phyloP scores from a whole-genome alignment of 2,329 filamentous ascomycete species.

The Fusarium anthophilum region DNA sequence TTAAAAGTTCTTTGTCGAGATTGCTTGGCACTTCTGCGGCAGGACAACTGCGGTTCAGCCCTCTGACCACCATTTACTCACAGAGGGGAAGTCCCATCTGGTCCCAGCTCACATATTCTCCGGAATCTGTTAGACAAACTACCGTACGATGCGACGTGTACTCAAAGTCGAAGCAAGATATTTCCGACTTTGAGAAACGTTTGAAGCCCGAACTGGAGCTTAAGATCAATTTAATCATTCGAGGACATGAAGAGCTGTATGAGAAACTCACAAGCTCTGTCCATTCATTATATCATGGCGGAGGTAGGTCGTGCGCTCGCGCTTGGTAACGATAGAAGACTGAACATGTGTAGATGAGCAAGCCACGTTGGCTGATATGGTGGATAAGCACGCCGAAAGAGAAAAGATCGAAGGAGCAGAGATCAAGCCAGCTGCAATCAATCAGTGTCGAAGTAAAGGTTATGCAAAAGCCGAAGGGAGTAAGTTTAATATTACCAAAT shows the following conservation, averaged over 20 bases:
- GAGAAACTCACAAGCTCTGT: not conserved
- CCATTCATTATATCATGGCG: not conserved
- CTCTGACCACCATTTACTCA: not conserved
- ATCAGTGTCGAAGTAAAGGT: not conserved
- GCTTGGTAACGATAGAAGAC: not conserved
- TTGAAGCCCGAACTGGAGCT: not conserved
- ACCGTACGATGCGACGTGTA: not conserved
- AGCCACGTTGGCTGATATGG: not conserved
- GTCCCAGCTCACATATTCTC: not conserved
- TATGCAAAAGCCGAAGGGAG: not conserved
- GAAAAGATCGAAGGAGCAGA: not conserved
- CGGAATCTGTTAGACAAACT: not conserved
- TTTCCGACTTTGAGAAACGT: not conserved
- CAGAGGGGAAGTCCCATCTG: not conserved
- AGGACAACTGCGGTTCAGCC: not conserved
- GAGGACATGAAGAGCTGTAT: not conserved
- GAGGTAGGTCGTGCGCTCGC: rapidly evolving
- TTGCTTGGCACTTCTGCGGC: not conserved
- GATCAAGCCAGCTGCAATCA: not conserved
- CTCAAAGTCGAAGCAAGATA: not conserved
- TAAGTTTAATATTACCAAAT: not conserved
- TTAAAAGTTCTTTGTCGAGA: not conserved
- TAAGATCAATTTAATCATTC: not conserved
- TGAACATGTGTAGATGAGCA: not conserved
- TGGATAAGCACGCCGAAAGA: not conserved